Percentiles rank a stretch among this genome's conserved stretches.
These are phyloP conservation scores for Tuber magnatum DNA, from an alignment of 495 filamentous ascomycete genomes.

Conservation along the genomic window DNA sequence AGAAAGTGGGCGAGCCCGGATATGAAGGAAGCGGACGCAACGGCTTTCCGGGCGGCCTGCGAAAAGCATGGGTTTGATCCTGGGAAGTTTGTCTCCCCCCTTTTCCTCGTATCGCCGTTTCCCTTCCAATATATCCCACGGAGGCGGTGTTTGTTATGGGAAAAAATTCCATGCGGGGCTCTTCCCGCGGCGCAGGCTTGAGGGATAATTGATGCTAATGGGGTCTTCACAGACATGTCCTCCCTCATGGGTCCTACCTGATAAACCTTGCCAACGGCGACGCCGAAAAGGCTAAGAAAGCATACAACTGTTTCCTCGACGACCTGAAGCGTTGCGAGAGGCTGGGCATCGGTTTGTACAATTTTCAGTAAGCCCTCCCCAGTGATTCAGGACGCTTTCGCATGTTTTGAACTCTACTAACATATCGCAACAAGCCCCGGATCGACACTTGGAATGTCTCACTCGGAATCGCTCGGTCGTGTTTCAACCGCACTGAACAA, in stretches of 20 bases:
- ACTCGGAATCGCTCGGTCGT: constrained; percentile 62
- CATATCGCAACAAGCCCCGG: constrained; percentile 54
- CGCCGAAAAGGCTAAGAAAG: constrained; percentile 70
- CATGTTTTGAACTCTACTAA: constrained; percentile 10
- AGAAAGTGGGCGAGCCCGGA: constrained; percentile 88
- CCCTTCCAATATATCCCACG: background rate
- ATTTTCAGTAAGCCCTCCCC: constrained; percentile 64
- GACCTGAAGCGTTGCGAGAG: constrained; percentile 80
- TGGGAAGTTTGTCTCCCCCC: constrained; percentile 43
- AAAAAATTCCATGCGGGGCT: background rate
- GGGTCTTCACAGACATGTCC: constrained; percentile 50
- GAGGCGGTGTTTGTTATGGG: background rate
- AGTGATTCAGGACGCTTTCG: background rate
- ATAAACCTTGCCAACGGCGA: constrained; percentile 89
- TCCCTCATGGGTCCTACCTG: constrained; percentile 93
- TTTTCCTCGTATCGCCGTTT: constrained; percentile 20
- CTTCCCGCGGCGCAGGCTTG: background rate
- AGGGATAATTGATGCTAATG: background rate
- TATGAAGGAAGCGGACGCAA: constrained; percentile 57
- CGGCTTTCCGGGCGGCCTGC: constrained; percentile 61
- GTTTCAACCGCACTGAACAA: constrained; percentile 72
- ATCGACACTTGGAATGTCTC: constrained; percentile 58
- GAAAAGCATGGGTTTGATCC: constrained; percentile 66
- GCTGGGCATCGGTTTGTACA: constrained; percentile 86
- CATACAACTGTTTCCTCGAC: constrained; percentile 77